Conservation (phyloP, 2,329 filamentous ascomycete species). For the Gliomastix tumulicola region DNA sequence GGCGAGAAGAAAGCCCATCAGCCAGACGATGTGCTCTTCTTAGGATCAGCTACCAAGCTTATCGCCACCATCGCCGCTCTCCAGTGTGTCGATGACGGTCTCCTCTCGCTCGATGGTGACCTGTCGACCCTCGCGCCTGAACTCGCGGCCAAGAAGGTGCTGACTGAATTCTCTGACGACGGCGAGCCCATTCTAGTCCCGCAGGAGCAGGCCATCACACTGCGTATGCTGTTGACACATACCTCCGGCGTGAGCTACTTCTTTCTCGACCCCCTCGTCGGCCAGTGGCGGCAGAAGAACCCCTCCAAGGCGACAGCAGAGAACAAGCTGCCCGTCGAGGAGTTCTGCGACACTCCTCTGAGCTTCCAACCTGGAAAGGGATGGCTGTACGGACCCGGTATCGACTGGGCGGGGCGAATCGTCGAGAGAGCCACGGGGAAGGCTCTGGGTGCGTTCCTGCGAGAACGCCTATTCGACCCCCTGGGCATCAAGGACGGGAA, state of each 20-base stretch:
- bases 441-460: conserved; percentile 33
- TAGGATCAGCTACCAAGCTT: conserved; percentile 34
- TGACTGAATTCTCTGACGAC: conserved; percentile 36
- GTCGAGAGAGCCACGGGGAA: conserved; percentile 37
- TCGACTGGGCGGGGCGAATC: conserved; percentile 47
- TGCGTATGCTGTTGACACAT: conserved; percentile 45
- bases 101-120: conserved; percentile 37
- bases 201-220: conserved; percentile 31
- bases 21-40: conserved; percentile 24
- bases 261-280: conserved; percentile 26
- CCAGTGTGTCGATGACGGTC: conserved; percentile 46
- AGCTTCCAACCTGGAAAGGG: conserved; percentile 40
- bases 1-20: conserved; percentile 27
- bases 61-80: conserved; percentile 43
- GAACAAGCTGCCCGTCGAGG: conserved; percentile 24
- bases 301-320: no score
- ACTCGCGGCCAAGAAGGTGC: conserved; percentile 35
- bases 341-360: conserved; percentile 35
- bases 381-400: conserved; percentile 41
- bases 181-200: conserved; percentile 27
- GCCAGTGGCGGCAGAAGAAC: conserved; percentile 24
- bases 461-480: conserved; percentile 34
- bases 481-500: conserved; percentile 30
- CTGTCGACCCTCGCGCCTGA: conserved; percentile 37
- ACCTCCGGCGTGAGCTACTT: conserved; percentile 40